Percentiles rank a stretch among this genome's conserved stretches.
phyloP scores from a whole-genome alignment of 345 rosid species.

The Pistacia atlantica region DNA sequence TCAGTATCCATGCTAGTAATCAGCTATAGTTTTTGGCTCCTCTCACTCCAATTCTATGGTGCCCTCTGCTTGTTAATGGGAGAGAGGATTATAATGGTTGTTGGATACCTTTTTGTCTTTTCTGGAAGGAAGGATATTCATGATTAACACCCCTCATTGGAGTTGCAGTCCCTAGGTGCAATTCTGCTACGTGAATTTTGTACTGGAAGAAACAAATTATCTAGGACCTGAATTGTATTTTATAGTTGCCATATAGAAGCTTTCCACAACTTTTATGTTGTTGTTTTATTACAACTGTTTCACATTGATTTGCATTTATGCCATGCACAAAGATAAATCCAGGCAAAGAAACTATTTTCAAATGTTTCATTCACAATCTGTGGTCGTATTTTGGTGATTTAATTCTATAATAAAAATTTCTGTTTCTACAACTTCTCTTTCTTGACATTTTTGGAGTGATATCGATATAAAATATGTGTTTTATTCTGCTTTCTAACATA shows the following conservation, averaged over 20 bases:
- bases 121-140: neutral
- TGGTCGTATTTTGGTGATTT: neutral
- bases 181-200: neutral
- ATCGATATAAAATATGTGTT: slow-evolving; percentile 3
- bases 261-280: neutral
- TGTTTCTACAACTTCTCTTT: neutral
- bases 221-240: neutral
- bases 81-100: neutral
- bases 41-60: neutral
- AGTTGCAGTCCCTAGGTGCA: slow-evolving; percentile 11
- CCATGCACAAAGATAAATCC: neutral
- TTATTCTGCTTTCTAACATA: neutral
- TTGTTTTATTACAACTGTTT: neutral
- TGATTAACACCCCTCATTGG: neutral
- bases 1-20: neutral
- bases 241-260: neutral
- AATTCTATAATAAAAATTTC: neutral
- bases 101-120: neutral
- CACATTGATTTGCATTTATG: neutral
- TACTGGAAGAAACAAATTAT: neutral
- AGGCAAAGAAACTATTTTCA: neutral
- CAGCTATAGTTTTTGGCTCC: neutral
- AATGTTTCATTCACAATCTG: neutral
- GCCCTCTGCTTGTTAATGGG: neutral
- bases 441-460: neutral